These are phyloP conservation scores for Funneliformis mosseae DNA, from an alignment of 192 early-diverging fungal genomes.

Conservation along the genomic window DNA sequence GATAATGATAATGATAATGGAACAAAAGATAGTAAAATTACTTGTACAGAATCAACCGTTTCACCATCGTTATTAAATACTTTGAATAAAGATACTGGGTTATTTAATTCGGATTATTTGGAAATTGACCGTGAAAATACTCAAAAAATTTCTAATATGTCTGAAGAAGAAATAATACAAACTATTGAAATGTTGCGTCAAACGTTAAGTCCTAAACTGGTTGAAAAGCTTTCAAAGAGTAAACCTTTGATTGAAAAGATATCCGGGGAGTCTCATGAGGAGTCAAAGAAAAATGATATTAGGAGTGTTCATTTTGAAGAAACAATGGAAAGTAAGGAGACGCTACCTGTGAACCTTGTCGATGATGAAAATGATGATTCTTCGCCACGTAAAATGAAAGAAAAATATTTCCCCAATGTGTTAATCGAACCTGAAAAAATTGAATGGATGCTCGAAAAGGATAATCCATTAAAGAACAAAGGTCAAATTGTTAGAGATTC, in stretches of 20 bases:
- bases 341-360: neutral
- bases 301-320: conserved; percentile 37
- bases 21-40: neutral
- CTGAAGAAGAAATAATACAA: conserved; percentile 67
- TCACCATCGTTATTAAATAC: neutral
- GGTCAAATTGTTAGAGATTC: conserved; percentile 40
- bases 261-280: conserved; percentile 40
- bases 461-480: conserved; percentile 46
- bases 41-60: neutral
- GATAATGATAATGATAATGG: neutral
- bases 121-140: conserved; percentile 60
- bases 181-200: conserved; percentile 67
- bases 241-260: conserved; percentile 31
- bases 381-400: conserved; percentile 45
- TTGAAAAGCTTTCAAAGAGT: conserved; percentile 62
- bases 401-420: conserved; percentile 56
- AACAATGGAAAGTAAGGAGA: conserved; percentile 36
- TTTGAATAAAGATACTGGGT: neutral
- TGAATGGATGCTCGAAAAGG: conserved; percentile 59
- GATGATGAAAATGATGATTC: conserved; percentile 45
- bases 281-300: conserved; percentile 21
- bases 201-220: conserved; percentile 62
- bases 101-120: conserved; percentile 36
- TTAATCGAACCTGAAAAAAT: conserved; percentile 65
- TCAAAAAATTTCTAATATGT: conserved; percentile 62